These are phyloP conservation scores for Arthroderma uncinatum DNA, from an alignment of 2,329 filamentous ascomycete species.

Conservation along the genomic window DNA sequence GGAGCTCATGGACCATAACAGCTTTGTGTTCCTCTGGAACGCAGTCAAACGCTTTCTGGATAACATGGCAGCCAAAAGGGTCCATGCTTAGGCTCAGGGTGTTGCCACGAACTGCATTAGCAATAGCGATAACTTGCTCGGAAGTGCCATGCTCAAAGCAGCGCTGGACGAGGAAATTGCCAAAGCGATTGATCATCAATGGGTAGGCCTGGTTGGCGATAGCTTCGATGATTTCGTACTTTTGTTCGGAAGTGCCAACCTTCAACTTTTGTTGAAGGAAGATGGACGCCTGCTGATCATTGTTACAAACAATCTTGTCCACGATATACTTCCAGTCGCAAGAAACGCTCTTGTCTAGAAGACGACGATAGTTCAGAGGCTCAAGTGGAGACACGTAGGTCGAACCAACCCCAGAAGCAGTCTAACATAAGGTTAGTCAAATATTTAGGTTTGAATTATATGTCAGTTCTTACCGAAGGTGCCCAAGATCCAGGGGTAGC, in stretches of 20 bases:
- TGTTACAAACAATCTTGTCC: slow-evolving; percentile 98
- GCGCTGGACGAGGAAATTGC: slow-evolving; percentile 94
- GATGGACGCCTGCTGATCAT: slow-evolving; percentile 97
- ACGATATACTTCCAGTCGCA: slow-evolving; percentile 99
- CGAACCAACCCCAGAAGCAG: slow-evolving; percentile 46
- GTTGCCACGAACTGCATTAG: slow-evolving; percentile 84
- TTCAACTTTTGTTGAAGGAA: slow-evolving; percentile 99
- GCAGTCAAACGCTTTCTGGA: slow-evolving; percentile 97
- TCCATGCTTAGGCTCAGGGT: slow-evolving; percentile 95
- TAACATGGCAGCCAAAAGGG: slow-evolving; percentile 93
- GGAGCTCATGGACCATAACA: slow-evolving; percentile 95
- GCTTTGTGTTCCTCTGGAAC: slow-evolving; percentile 97
- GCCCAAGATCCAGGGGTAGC: slow-evolving; percentile 23
- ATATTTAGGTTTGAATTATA: slow-evolving; percentile 14
- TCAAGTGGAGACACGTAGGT: slow-evolving; percentile 81
- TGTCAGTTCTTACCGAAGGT: slow-evolving; percentile 41
- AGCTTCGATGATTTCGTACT: slow-evolving; percentile 91
- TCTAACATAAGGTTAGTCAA: slow-evolving; percentile 28
- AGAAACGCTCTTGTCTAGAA: slow-evolving; percentile 89
- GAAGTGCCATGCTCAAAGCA: slow-evolving; percentile 97
- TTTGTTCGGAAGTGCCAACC: slow-evolving; percentile 86
- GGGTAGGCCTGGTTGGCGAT: slow-evolving; percentile 92
- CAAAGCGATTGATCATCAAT: slow-evolving; percentile 96
- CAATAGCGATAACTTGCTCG: slow-evolving; percentile 90
- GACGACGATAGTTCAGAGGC: slow-evolving; percentile 87